These are phyloP conservation scores for Diaporthe australafricana DNA, from an alignment of 2,329 filamentous ascomycete genomes.

Conservation along the genomic window DNA sequence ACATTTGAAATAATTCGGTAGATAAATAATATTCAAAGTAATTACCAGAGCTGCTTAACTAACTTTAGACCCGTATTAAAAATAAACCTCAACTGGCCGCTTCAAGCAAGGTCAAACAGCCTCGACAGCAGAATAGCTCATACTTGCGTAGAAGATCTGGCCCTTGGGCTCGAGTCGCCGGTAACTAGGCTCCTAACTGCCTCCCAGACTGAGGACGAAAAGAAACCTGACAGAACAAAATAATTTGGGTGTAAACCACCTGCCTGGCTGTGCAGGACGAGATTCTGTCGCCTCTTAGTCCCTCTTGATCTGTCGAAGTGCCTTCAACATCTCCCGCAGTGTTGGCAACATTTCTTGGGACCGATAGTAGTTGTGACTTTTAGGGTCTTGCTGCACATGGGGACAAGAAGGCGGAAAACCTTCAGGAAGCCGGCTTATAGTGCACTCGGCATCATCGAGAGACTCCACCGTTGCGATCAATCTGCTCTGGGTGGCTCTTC, in stretches of 20 bases:
- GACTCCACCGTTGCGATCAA: rapidly evolving
- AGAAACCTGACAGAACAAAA: background rate
- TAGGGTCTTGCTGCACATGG: no score
- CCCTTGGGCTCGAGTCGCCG: background rate
- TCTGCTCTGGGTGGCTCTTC: background rate
- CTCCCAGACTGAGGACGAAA: background rate
- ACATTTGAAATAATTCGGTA: no score
- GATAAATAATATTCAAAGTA: no score
- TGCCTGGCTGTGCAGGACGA: background rate
- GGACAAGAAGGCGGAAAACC: no score
- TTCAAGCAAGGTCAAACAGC: background rate
- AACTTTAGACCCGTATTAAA: no score
- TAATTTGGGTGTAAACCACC: background rate
- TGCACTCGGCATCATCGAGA: background rate
- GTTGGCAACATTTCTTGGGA: no score
- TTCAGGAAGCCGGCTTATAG: no score
- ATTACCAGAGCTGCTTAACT: no score
- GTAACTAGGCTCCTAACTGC: background rate
- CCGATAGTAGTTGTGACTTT: no score
- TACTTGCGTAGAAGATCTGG: background rate
- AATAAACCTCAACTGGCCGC: background rate
- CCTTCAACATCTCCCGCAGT: background rate
- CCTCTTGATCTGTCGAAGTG: background rate
- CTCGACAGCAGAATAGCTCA: background rate
- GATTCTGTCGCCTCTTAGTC: background rate